Percentiles rank a stretch among this genome's conserved stretches.
These are phyloP conservation scores for Fusarium metavorans DNA, from an alignment of 2,329 filamentous ascomycete species.

Conservation along the genomic window DNA sequence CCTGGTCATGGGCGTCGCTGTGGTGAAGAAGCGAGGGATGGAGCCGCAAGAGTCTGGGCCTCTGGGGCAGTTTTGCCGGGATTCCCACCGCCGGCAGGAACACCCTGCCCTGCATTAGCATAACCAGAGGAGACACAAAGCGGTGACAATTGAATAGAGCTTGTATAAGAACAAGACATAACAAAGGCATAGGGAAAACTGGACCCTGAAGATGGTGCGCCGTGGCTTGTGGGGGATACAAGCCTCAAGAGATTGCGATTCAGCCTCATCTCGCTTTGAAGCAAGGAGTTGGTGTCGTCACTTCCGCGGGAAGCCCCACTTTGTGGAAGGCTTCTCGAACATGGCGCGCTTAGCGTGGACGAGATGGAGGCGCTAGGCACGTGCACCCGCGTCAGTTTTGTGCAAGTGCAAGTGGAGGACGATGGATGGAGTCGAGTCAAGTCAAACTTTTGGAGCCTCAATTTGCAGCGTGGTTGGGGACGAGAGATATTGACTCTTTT, in stretches of 20 bases:
- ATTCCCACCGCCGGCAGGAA: conserved; percentile 7
- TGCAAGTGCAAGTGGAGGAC: conserved; percentile 23
- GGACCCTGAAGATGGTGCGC: conserved; percentile 29
- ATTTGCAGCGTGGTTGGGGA: conserved; percentile 41
- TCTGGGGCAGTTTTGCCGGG: conserved; percentile 25
- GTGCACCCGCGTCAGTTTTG: conserved; percentile 45
- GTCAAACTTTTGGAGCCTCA: conserved; percentile 28
- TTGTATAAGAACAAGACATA: conserved; percentile 20
- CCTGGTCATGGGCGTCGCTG: conserved; percentile 33
- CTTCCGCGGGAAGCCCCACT: conserved; percentile 29
- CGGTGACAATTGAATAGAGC: neutral
- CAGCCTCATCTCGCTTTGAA: conserved; percentile 40
- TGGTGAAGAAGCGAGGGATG: conserved; percentile 42
- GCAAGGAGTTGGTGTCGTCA: conserved; percentile 38
- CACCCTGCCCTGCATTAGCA: conserved; percentile 27
- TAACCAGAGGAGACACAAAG: conserved; percentile 25
- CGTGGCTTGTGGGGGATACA: conserved; percentile 30
- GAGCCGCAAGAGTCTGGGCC: conserved; percentile 21
- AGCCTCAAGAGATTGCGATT: conserved; percentile 33
- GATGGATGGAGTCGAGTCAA: neutral
- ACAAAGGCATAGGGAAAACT: conserved; percentile 26
- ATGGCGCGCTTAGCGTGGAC: conserved; percentile 28
- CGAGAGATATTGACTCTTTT: conserved; percentile 19
- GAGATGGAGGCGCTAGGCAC: conserved; percentile 23
- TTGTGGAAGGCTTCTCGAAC: conserved; percentile 44